Evolutionary conservation across 345 rosid genomes (phyloP).

Genomic region (Citrus trifoliata): DNA sequence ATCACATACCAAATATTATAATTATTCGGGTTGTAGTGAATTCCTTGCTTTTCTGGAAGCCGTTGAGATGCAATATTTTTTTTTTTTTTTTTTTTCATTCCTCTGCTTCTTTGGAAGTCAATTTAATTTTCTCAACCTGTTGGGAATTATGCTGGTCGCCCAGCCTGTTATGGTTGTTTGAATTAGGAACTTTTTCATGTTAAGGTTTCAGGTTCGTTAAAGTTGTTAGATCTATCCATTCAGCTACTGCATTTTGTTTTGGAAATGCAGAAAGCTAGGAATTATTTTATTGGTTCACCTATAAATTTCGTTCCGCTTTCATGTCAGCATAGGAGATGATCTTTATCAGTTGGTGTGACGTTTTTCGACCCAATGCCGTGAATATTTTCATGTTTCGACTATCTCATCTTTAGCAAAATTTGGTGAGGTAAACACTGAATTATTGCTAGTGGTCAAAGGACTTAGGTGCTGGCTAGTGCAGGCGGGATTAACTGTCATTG

Average conservation of each 20-base stretch:
- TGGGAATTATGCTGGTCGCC: not conserved
- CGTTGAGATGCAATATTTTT: too few species aligned
- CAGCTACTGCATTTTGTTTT: not conserved
- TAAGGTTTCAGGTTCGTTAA: not conserved
- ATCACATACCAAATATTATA: too few species aligned
- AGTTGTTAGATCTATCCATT: not conserved
- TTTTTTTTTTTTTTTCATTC: too few species aligned
- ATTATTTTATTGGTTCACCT: not conserved
- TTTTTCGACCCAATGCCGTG: not conserved
- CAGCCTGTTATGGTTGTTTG: not conserved
- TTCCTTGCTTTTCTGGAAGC: too few species aligned
- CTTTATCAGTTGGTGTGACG: not conserved
- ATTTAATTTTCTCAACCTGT: too few species aligned
- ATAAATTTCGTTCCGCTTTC: not conserved
- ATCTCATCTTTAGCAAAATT: not conserved
- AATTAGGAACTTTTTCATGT: not conserved
- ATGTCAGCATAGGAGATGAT: not conserved
- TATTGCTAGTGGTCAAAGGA: not conserved
- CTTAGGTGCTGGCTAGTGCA: not conserved
- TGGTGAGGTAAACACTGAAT: too few species aligned
- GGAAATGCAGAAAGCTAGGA: not conserved
- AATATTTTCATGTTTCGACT: not conserved
- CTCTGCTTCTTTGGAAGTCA: too few species aligned
- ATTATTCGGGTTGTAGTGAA: too few species aligned
- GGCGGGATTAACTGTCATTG: not conserved